These are phyloP conservation scores for Ophiostoma perfectum DNA, from an alignment of 2,329 filamentous ascomycete genomes.

Conservation along the genomic window DNA sequence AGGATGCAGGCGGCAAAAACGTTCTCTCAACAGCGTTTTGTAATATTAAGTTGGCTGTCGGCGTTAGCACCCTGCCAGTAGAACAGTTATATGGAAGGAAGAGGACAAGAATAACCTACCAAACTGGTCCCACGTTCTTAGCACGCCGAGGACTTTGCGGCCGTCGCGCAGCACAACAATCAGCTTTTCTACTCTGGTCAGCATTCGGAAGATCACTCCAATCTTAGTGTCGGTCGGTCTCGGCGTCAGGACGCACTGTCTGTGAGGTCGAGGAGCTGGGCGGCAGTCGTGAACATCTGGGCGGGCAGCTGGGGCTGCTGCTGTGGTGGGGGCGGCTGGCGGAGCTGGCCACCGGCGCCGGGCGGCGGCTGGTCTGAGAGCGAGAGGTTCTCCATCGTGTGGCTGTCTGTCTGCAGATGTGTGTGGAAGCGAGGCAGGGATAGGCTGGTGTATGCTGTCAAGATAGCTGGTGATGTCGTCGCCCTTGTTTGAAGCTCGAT, in stretches of 20 bases:
- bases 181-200: conserved; percentile 68
- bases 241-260: conserved; percentile 66
- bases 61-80: neutral
- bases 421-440: neutral
- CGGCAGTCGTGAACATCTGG: conserved; percentile 98
- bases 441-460: neutral
- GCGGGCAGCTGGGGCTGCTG: conserved; percentile 65
- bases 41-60: conserved; percentile 81
- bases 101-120: conserved; percentile 45
- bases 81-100: too few relatives aligned
- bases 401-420: neutral
- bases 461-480: neutral
- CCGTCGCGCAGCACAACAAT: conserved; percentile 88
- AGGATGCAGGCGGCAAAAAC: conserved; percentile 55
- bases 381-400: conserved; percentile 33
- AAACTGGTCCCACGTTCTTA: conserved; percentile 97
- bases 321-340: conserved; percentile 39
- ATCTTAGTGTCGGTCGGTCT: too few relatives aligned
- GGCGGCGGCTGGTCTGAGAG: conserved; percentile 31
- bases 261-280: conserved; percentile 89
- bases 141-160: conserved; percentile 84
- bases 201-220: neutral
- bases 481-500: neutral
- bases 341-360: conserved; percentile 29
- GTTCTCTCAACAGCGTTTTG: conserved; percentile 89